These are phyloP conservation scores for Leishmania gerbilli DNA, from an alignment of 208 protist species.

Conservation along the genomic window DNA sequence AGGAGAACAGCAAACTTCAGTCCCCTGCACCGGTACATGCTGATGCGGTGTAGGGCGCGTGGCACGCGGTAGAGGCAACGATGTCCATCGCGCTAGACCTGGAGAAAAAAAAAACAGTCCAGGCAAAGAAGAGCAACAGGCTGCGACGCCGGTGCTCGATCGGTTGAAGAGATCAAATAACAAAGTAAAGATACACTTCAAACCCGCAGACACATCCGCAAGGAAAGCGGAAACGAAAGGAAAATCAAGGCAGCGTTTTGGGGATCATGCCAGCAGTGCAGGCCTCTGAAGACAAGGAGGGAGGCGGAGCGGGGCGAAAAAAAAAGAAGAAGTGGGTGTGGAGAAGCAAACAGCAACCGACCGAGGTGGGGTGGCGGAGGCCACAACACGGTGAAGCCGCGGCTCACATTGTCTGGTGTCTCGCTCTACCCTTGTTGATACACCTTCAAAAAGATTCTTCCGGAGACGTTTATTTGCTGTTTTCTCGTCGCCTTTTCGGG, in stretches of 20 bases:
- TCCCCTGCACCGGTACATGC: neutral
- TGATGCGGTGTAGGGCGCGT: neutral
- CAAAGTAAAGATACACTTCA: neutral
- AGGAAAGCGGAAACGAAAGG: conserved; percentile 18
- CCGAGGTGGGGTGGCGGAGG: neutral
- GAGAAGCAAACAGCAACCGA: neutral
- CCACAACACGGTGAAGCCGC: neutral
- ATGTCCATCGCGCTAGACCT: neutral
- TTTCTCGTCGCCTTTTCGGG: neutral
- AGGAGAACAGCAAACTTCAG: neutral
- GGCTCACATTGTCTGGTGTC: neutral
- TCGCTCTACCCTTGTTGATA: no score
- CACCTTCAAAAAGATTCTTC: no score
- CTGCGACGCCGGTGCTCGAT: neutral
- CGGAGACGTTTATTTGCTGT: no score
- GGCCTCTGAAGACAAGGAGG: neutral
- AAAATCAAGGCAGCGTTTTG: neutral
- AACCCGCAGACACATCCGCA: neutral
- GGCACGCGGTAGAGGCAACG: neutral
- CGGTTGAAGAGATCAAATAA: neutral
- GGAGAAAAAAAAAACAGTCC: neutral
- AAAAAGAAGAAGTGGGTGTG: neutral
- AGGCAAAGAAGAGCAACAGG: neutral
- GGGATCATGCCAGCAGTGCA: neutral
- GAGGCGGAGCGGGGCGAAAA: neutral